phyloP scores from a whole-genome alignment of 805 yeast species.

The Starmerella sirachaensis region DNA sequence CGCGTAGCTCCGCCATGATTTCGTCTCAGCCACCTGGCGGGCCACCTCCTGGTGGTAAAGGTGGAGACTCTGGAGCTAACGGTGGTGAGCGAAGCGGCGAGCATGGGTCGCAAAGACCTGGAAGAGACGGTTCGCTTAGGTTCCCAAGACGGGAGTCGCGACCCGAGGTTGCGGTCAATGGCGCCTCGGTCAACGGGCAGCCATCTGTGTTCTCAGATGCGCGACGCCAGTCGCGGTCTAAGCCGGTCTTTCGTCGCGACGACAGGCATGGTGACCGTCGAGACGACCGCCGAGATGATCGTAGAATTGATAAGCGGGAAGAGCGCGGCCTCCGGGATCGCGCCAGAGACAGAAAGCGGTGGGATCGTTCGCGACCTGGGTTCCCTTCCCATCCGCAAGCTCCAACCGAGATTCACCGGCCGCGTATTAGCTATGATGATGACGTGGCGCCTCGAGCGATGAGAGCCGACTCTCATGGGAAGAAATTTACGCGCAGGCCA shows the following conservation, averaged over 20 bases:
- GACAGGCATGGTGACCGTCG: slow-evolving; percentile 4
- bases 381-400: too few relatives aligned
- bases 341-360: slow-evolving; percentile 6
- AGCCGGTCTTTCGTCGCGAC: slow-evolving; percentile 3
- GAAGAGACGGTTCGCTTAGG: slow-evolving; percentile 3
- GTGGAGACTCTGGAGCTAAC: slow-evolving; percentile 1
- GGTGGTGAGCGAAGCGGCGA: too few relatives aligned
- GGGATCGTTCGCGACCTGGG: slow-evolving; percentile 2
- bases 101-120: too few relatives aligned
- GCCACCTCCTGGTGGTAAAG: slow-evolving; percentile 1
- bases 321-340: slow-evolving; percentile 12
- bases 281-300: too few relatives aligned
- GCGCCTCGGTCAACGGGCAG: slow-evolving; percentile 2
- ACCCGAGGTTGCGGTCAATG: not conserved
- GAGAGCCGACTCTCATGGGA: slow-evolving; percentile 1
- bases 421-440: too few relatives aligned
- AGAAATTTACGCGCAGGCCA: slow-evolving; percentile 10
- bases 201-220: slow-evolving; percentile 4
- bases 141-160: slow-evolving; percentile 1
- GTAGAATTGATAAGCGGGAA: too few relatives aligned
- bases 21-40: slow-evolving; percentile 13
- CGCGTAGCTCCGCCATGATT: slow-evolving; percentile 4
- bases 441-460: slow-evolving; percentile 1
- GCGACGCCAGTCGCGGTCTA: not conserved
- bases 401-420: too few relatives aligned